Conservation (phyloP, 768 basidiomycete species). For the Kwoniella dendrophila region DNA sequence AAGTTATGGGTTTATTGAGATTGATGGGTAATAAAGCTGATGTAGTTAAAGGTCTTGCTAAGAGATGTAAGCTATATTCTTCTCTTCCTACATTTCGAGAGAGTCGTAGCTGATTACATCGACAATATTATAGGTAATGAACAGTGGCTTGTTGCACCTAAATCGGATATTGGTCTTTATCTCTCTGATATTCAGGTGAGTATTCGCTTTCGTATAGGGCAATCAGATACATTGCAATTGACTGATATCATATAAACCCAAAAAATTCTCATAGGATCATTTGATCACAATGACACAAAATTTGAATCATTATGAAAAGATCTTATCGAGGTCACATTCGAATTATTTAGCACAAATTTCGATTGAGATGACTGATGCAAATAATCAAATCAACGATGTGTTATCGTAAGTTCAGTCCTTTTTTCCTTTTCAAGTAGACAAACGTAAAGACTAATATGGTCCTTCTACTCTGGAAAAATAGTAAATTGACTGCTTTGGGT, state of each 20-base stretch:
- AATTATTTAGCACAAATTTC: conserved; percentile 99
- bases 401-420: conserved; percentile 61
- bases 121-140: conserved; percentile 61
- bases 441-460: not conserved
- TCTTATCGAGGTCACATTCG: conserved; percentile 95
- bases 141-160: conserved; percentile 97
- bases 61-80: conserved; percentile 65
- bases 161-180: conserved; percentile 94
- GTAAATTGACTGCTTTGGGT: conserved; percentile 92
- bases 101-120: not conserved
- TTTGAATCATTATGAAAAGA: conserved; percentile 99
- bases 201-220: not conserved
- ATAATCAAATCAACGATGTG: conserved; percentile 99
- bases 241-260: not conserved
- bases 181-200: conserved; percentile 86
- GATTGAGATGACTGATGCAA: conserved; percentile 99
- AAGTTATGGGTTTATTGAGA: conserved; percentile 95
- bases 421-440: not conserved
- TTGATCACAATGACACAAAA: conserved; percentile 99
- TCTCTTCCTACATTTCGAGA: not conserved
- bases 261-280: conserved; percentile 68
- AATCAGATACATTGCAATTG: not conserved
- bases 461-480: not conserved
- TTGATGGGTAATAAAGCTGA: conserved; percentile 99
- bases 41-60: conserved; percentile 97